These are phyloP conservation scores for Blastocystis sp. DNA, from an alignment of 352 stramenopile genomes.

Conservation along the genomic window DNA sequence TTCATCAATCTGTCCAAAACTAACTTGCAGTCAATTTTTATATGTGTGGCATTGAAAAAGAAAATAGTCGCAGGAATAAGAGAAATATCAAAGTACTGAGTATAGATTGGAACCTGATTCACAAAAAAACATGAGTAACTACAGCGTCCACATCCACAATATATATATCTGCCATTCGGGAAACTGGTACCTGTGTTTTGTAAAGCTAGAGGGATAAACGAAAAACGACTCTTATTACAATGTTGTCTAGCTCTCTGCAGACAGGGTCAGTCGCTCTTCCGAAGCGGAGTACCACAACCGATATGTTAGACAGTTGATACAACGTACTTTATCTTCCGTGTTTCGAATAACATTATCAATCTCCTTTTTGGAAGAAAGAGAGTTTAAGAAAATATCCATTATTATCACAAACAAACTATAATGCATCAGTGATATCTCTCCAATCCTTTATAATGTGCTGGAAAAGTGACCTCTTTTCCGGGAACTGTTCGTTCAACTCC, in stretches of 20 bases:
- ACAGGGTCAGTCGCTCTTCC: slow-evolving; percentile 70
- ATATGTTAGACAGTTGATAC: neutral
- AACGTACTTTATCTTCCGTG: slow-evolving; percentile 70
- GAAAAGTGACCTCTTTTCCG: neutral
- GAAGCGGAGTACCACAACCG: slow-evolving; percentile 77
- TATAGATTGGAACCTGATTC: slow-evolving; percentile 72
- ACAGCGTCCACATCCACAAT: slow-evolving; percentile 71
- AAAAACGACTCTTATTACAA: slow-evolving; percentile 67
- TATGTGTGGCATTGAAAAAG: slow-evolving; percentile 79
- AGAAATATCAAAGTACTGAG: slow-evolving; percentile 80
- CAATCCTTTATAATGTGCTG: neutral
- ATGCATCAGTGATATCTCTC: neutral
- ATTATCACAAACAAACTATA: neutral
- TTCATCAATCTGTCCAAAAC: slow-evolving; percentile 4
- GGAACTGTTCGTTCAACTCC: neutral
- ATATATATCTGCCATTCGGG: slow-evolving; percentile 74
- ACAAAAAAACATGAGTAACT: neutral
- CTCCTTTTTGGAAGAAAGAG: slow-evolving; percentile 70
- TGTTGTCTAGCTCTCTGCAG: slow-evolving; percentile 77
- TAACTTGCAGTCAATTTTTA: slow-evolving; percentile 81
- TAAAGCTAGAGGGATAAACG: slow-evolving; percentile 68
- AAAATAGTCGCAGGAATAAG: slow-evolving; percentile 77
- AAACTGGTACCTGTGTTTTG: slow-evolving; percentile 74
- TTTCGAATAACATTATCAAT: slow-evolving; percentile 74
- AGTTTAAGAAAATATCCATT: slow-evolving; percentile 73